These are phyloP conservation scores for Sporothrix schenckii DNA, from an alignment of 2,329 filamentous ascomycete genomes.

Conservation along the genomic window DNA sequence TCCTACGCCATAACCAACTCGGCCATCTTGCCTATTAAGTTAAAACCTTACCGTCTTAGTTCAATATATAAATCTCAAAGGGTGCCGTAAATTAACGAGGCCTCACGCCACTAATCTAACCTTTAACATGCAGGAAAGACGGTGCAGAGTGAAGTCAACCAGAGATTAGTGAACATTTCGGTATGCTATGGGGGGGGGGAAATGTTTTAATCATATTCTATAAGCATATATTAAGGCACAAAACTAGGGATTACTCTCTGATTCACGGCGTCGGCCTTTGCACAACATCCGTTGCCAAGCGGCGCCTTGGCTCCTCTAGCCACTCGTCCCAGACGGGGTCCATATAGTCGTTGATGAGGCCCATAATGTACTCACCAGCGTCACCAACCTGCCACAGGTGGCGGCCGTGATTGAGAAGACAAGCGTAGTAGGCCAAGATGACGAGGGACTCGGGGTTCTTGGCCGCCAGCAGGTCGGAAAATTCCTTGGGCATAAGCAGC, in stretches of 20 bases:
- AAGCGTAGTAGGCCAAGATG: conserved; percentile 40
- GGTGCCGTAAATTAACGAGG: too few species aligned
- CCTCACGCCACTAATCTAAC: too few species aligned
- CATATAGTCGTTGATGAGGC: conserved; percentile 32
- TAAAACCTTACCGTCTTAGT: not conserved
- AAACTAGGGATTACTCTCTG: not conserved
- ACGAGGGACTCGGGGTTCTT: conserved; percentile 39
- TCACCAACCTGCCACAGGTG: conserved; percentile 41
- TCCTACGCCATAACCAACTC: conserved; percentile 41
- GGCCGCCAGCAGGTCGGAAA: conserved; percentile 37
- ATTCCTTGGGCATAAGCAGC: conserved; percentile 36
- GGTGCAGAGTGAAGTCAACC: too few species aligned
- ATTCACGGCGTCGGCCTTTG: not conserved
- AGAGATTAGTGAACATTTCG: too few species aligned
- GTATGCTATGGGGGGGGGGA: too few species aligned
- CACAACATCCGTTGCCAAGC: conserved; percentile 23
- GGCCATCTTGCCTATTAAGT: conserved; percentile 36
- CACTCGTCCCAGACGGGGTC: conserved; percentile 34
- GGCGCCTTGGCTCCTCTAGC: conserved; percentile 32
- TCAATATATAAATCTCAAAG: not conserved
- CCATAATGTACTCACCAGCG: conserved; percentile 34
- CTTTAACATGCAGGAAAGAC: too few species aligned
- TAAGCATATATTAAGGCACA: not conserved
- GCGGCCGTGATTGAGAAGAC: conserved; percentile 39
- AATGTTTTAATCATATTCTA: too few species aligned